Percentiles rank a stretch among this genome's conserved stretches.
Evolutionary conservation across 148 eudicot genomes (phyloP).

Genomic region (Rhododendron griersonianum): DNA sequence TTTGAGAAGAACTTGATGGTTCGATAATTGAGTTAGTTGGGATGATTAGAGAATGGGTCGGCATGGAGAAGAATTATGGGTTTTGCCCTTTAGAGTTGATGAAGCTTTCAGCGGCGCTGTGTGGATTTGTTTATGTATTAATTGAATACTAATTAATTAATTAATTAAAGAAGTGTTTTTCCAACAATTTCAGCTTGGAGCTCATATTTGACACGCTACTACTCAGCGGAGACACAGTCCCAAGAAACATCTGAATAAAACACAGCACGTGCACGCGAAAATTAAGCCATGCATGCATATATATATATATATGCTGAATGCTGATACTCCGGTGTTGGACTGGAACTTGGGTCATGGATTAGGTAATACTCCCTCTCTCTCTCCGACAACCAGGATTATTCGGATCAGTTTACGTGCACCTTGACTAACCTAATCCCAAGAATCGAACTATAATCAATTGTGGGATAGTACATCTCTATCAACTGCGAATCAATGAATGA

Average conservation of each 20-base stretch:
- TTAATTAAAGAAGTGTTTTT: background rate
- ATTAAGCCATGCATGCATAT: background rate
- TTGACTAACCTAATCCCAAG: background rate
- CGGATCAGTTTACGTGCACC: background rate
- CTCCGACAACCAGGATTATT: no score
- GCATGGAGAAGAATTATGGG: background rate
- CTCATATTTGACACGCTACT: background rate
- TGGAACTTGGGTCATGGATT: background rate
- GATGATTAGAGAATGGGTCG: background rate
- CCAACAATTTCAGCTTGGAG: background rate
- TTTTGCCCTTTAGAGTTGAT: background rate
- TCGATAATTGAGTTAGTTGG: slow-evolving; percentile 1
- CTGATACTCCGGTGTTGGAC: background rate
- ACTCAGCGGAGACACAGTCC: background rate
- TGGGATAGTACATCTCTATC: background rate
- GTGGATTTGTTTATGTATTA: background rate
- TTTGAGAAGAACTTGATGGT: background rate
- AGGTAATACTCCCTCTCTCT: no score
- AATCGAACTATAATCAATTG: no score
- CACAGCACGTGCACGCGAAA: background rate
- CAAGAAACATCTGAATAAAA: background rate
- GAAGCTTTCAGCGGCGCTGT: background rate
- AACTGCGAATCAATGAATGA: background rate
- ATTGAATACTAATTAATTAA: background rate
- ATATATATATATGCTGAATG: no score